Percentiles rank a stretch among this genome's conserved stretches.
Conservation (phyloP, 1,284 basidiomycete genomes). For the Singerocomus rubriflavus region DNA sequence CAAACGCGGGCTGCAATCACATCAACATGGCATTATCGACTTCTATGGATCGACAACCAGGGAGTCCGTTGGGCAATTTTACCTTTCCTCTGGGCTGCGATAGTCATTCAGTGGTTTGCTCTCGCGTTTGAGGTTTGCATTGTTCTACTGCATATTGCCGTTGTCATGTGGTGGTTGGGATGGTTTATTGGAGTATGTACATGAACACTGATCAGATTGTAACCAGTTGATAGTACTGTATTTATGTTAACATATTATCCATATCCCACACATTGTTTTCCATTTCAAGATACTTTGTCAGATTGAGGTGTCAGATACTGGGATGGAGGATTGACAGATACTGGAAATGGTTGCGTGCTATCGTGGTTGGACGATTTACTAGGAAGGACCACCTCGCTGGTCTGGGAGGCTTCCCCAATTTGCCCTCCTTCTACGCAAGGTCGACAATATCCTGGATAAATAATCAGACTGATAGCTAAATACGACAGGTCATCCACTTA, state of each 20-base stretch:
- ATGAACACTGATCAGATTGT: conserved; percentile 22
- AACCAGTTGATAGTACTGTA: conserved; percentile 5
- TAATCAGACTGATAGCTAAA: conserved; percentile 5
- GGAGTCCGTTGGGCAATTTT: conserved; percentile 58
- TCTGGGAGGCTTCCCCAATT: conserved; percentile 15
- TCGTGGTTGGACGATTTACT: not conserved
- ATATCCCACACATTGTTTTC: conserved; percentile 1
- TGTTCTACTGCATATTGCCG: conserved; percentile 52
- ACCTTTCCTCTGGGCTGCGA: conserved; percentile 56
- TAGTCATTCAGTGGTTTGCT: conserved; percentile 61
- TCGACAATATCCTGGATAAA: conserved; percentile 51
- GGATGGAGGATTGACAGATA: not conserved
- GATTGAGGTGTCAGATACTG: conserved; percentile 1
- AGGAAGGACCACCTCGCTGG: not conserved
- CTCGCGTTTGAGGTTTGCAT: conserved; percentile 53
- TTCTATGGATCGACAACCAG: conserved; percentile 54
- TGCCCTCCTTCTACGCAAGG: conserved; percentile 54
- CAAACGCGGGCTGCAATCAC: conserved; percentile 54
- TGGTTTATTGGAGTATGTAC: conserved; percentile 57
- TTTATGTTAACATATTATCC: conserved; percentile 14
- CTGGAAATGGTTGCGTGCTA: not conserved
- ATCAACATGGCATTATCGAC: conserved; percentile 46
- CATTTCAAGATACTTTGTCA: conserved; percentile 2
- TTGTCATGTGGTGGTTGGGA: conserved; percentile 67
- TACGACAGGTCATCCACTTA: conserved; percentile 37